Base-by-base conservation (phyloP, 768 basidiomycete genomes). In the Brasilioporus rufonigricans region DNA sequence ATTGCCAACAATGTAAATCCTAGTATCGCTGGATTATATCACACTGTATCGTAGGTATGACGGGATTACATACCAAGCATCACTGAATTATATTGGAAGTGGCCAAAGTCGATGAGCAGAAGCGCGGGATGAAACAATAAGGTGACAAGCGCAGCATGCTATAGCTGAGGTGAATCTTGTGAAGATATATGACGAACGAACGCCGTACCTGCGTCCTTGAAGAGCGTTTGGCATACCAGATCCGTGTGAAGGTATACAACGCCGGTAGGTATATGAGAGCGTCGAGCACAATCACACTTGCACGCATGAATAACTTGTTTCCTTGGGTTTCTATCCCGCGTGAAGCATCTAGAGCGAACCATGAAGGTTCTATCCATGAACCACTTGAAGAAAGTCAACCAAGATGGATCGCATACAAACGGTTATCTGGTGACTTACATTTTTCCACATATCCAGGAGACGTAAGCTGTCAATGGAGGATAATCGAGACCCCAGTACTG, bases 401-500 rank as follows among this genome's bases (percentile, higher is more conserved):
- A 8, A 48, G 48, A 48, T 64, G 41, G 36, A 51, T 44, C 44
- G 50, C 50, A 50, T 4, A 29, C 7, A 39, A 16, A 48, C 29
- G 14, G 19, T 11, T 38, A 56, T 65, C 70, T 29, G 69, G 65
- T 8, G 66, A 58, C 88, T 58, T 60, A 92, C 91, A 91, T 68
- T 44, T 79, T 68, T 8, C 91, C 91, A 66, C 87, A 93, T 46
- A 90, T 31, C 87, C 88, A 95, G 16, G 91, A 93, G 29, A 86
- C 77, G 64, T 95, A 96, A 3, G 92, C 95, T 3, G 94, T 97
- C 57, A 97, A 64, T 4, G 94, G 94, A 4, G 94, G 94, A 73
- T 98, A 98, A 71, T 98, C 95, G 48, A 98, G 77, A 0, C 92
- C 92, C 95, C 95, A 98, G 65, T 96, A 96, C 33, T 82, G 82